Conservation (phyloP, 805 yeast genomes). For the Saccharomycopsis guyanensis region DNA sequence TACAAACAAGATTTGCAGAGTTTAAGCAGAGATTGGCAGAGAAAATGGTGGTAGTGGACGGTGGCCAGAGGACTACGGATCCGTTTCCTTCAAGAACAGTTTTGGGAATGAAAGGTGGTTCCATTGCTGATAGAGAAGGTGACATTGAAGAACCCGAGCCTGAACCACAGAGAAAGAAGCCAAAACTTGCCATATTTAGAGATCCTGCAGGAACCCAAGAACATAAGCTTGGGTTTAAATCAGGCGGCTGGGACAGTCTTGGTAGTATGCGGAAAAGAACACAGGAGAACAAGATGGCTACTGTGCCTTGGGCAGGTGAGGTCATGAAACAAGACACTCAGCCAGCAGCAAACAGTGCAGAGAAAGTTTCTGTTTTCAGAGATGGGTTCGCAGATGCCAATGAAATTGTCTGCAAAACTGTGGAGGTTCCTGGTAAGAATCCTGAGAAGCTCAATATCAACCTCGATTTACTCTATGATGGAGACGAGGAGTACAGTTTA, state of each 20-base stretch:
- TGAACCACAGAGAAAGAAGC: not conserved
- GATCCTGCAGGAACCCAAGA: no score
- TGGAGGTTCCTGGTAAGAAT: conserved; percentile 49
- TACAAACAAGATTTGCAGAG: conserved; percentile 35
- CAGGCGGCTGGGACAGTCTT: conserved; percentile 38
- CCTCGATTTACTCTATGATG: conserved; percentile 40
- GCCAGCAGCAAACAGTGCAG: not conserved
- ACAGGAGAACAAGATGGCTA: conserved; percentile 55
- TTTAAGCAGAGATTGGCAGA: conserved; percentile 36
- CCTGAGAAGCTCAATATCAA: conserved; percentile 55
- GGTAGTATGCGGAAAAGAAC: conserved; percentile 43
- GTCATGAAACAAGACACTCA: conserved; percentile 36
- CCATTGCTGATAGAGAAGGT: not conserved
- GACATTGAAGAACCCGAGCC: no score
- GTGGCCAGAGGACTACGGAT: not conserved
- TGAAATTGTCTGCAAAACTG: conserved; percentile 39
- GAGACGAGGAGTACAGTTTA: conserved; percentile 47
- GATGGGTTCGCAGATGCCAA: conserved; percentile 19
- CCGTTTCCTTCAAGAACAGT: conserved; percentile 19
- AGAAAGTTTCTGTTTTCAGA: conserved; percentile 14
- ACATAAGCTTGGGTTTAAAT: conserved; percentile 10
- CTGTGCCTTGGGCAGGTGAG: conserved; percentile 62
- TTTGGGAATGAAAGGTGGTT: conserved; percentile 13
- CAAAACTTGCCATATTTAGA: conserved; percentile 4
- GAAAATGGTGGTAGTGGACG: conserved; percentile 29